Evolutionary conservation across 2,329 filamentous ascomycete species (phyloP).

Genomic region (Elsinoe fawcettii): DNA sequence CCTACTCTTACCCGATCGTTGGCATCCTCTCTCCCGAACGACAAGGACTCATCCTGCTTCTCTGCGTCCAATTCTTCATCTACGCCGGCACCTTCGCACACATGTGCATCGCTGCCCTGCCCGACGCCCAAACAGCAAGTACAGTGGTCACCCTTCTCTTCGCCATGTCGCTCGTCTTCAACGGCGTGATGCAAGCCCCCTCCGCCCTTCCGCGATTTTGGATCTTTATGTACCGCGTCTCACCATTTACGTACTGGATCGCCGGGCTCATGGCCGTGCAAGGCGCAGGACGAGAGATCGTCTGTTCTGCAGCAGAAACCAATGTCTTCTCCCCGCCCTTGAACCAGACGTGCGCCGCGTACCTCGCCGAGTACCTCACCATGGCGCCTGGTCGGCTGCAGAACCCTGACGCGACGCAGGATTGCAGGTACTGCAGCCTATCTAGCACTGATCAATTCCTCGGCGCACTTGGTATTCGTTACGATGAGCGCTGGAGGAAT

Average conservation of each 20-base stretch:
- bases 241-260: conserved; percentile 58
- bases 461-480: conserved; percentile 35
- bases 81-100: conserved; percentile 66
- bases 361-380: conserved; percentile 37
- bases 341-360: conserved; percentile 37
- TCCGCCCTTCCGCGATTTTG: conserved; percentile 59
- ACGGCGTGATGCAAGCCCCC: conserved; percentile 55
- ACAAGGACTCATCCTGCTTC: conserved; percentile 69
- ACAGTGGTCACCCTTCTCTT: conserved; percentile 45
- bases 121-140: conserved; percentile 59
- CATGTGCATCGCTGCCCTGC: conserved; percentile 64
- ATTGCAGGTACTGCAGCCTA: conserved; percentile 46
- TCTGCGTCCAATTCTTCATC: conserved; percentile 57
- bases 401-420: conserved; percentile 36
- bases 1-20: conserved; percentile 67
- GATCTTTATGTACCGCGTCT: conserved; percentile 68
- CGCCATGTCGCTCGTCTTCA: conserved; percentile 43
- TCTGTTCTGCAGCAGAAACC: conserved; percentile 39
- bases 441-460: conserved; percentile 43
- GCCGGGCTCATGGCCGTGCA: conserved; percentile 33
- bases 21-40: conserved; percentile 57
- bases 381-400: conserved; percentile 36
- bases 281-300: conserved; percentile 41
- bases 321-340: conserved; percentile 35
- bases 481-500: conserved; percentile 55